Percentiles rank a stretch among this genome's conserved stretches.
phyloP scores from a whole-genome alignment of 345 rosid genomes.

The Populus simonii region DNA sequence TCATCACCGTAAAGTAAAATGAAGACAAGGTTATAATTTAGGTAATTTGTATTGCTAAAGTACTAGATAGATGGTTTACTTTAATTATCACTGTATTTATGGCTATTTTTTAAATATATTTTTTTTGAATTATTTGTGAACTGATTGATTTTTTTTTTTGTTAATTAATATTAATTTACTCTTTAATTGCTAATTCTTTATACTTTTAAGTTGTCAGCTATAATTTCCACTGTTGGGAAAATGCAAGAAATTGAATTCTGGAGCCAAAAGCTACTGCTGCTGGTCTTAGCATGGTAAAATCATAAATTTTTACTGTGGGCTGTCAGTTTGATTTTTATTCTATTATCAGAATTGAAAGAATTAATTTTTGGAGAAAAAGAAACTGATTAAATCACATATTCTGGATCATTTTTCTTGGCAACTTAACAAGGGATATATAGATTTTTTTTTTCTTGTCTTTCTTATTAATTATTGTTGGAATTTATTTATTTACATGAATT shows the following conservation, averaged over 20 bases:
- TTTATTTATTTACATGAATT: not conserved
- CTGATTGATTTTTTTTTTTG: not conserved
- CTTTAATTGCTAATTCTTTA: not conserved
- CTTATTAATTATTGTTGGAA: not conserved
- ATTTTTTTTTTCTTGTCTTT: not conserved
- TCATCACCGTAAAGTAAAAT: not conserved
- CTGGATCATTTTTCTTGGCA: not conserved
- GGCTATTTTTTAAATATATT: not conserved
- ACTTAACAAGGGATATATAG: not conserved
- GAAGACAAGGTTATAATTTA: not conserved
- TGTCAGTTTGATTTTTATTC: not conserved
- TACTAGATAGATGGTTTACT: not conserved
- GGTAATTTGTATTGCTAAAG: slow-evolving; percentile 25
- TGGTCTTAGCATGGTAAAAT: not conserved
- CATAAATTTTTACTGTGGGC: not conserved
- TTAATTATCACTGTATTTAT: not conserved
- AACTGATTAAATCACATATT: not conserved
- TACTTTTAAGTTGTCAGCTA: not conserved
- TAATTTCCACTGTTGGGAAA: not conserved
- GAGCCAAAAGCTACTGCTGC: not conserved
- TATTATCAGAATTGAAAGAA: not conserved
- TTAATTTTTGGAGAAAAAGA: not conserved
- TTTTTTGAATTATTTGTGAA: not conserved
- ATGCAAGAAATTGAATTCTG: not conserved
- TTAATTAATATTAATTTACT: slow-evolving; percentile 4